Evolutionary conservation across 805 yeast species (phyloP).

Genomic region (Pichia kluyveri): DNA sequence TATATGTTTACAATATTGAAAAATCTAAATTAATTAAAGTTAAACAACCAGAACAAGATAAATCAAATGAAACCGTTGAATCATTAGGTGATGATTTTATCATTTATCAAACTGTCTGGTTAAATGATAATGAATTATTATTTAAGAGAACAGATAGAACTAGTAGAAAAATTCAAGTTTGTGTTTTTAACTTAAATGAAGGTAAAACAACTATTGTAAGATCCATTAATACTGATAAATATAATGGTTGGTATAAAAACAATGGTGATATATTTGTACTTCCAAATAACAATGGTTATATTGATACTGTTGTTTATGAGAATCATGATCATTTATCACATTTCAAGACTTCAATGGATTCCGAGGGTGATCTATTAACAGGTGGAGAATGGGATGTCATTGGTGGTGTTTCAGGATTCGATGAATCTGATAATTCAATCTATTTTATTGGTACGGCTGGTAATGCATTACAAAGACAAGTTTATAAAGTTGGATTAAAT

Average conservation of each 20-base stretch:
- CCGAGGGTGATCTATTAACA: conserved; percentile 34
- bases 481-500: conserved; percentile 40
- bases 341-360: conserved; percentile 33
- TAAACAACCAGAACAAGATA: conserved; percentile 17
- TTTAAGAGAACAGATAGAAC: conserved; percentile 57
- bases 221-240: conserved; percentile 34
- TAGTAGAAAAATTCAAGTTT: conserved; percentile 46
- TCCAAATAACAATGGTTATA: conserved; percentile 43
- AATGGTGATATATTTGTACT: conserved; percentile 29
- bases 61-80: not conserved
- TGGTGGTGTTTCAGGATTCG: conserved; percentile 39
- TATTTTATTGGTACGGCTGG: conserved; percentile 52
- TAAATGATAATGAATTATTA: conserved; percentile 37
- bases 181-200: conserved; percentile 29
- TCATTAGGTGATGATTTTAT: conserved; percentile 37
- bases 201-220: conserved; percentile 31
- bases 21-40: conserved; percentile 18
- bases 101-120: conserved; percentile 57
- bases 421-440: conserved; percentile 35
- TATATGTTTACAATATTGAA: conserved; percentile 34
- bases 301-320: conserved; percentile 47
- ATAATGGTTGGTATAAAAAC: conserved; percentile 46
- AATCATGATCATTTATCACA: conserved; percentile 60
- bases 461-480: conserved; percentile 48
- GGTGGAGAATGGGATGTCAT: conserved; percentile 45